phyloP scores from a whole-genome alignment of 306 rosid genomes.

The Gastrolobium bilobum region DNA sequence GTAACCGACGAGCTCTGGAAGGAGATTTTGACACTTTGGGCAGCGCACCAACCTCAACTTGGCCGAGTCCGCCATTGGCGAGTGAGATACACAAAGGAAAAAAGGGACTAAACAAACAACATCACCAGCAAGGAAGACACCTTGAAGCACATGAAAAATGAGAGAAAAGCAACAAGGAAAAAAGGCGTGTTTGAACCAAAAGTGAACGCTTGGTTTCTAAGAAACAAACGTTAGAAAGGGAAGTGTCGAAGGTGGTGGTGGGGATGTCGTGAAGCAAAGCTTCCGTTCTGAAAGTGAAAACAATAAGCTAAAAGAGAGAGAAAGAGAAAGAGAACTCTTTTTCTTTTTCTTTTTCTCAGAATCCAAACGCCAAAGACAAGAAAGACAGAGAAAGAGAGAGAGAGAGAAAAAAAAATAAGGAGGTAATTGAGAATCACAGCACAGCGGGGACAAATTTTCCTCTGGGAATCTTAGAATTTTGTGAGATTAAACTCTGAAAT shows the following conservation, averaged over 20 bases:
- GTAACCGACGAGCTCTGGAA: conserved; percentile 87
- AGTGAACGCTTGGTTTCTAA: conserved; percentile 57
- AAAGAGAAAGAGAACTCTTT: conserved; percentile 43
- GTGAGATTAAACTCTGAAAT: conserved; percentile 42
- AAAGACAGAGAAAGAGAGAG: neutral
- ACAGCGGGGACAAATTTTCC: conserved; percentile 51
- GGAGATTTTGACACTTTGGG: conserved; percentile 95
- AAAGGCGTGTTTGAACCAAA: conserved; percentile 37
- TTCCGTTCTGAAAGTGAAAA: conserved; percentile 36
- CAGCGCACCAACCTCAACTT: conserved; percentile 85
- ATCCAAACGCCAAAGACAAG: conserved; percentile 46
- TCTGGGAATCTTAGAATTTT: conserved; percentile 47
- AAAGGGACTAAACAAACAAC: conserved; percentile 15
- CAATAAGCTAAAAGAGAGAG: conserved; percentile 14
- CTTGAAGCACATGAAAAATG: conserved; percentile 36
- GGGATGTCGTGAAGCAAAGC: conserved; percentile 38
- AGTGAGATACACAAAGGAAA: conserved; percentile 1
- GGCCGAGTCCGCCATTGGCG: conserved; percentile 69
- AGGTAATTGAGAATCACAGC: neutral
- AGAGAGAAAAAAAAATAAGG: neutral
- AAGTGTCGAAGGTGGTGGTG: conserved; percentile 35
- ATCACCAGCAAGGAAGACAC: conserved; percentile 13
- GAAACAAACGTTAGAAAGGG: conserved; percentile 46
- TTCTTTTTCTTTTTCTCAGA: conserved; percentile 54
- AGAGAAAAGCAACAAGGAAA: neutral